phyloP scores from a whole-genome alignment of 2,329 filamentous ascomycete genomes.

The Uncinocarpus reesii region DNA sequence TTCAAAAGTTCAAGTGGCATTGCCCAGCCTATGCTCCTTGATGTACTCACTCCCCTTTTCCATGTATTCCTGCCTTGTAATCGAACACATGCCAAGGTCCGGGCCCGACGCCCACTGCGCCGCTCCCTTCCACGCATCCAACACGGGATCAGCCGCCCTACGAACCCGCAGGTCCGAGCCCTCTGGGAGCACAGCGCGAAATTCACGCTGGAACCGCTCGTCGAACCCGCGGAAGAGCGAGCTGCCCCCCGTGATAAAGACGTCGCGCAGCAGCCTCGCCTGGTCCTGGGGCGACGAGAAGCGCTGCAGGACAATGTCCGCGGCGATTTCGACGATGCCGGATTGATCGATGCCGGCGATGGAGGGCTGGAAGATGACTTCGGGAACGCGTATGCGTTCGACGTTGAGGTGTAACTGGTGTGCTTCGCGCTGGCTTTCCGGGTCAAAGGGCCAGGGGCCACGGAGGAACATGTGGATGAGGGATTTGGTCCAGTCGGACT shows the following conservation, averaged over 20 bases:
- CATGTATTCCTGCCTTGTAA: conserved; percentile 71
- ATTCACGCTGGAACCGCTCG: conserved; percentile 61
- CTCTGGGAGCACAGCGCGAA: conserved; percentile 61
- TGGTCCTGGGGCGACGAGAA: conserved; percentile 50
- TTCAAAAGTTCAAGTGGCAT: conserved; percentile 4
- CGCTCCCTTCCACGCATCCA: conserved; percentile 91
- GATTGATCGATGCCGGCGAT: conserved; percentile 91
- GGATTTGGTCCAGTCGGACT: conserved; percentile 89
- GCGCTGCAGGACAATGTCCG: conserved; percentile 78
- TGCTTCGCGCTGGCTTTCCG: conserved; percentile 65
- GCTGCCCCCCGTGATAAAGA: conserved; percentile 93
- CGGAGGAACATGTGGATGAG: conserved; percentile 82
- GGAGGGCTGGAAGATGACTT: conserved; percentile 83
- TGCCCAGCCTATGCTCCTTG: conserved; percentile 46
- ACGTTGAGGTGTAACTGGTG: conserved; percentile 94
- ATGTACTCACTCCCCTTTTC: conserved; percentile 93
- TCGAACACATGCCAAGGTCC: conserved; percentile 52
- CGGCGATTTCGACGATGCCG: conserved; percentile 81
- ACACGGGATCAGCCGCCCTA: conserved; percentile 60
- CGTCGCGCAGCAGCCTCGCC: conserved; percentile 65
- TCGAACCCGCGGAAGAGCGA: conserved; percentile 80
- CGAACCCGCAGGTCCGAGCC: conserved; percentile 59
- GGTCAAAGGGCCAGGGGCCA: conserved; percentile 76
- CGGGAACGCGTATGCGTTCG: conserved; percentile 85
- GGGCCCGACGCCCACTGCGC: conserved; percentile 63